Base-by-base conservation (phyloP, 2,329 filamentous ascomycete species). In the Fusarium sp. region DNA sequence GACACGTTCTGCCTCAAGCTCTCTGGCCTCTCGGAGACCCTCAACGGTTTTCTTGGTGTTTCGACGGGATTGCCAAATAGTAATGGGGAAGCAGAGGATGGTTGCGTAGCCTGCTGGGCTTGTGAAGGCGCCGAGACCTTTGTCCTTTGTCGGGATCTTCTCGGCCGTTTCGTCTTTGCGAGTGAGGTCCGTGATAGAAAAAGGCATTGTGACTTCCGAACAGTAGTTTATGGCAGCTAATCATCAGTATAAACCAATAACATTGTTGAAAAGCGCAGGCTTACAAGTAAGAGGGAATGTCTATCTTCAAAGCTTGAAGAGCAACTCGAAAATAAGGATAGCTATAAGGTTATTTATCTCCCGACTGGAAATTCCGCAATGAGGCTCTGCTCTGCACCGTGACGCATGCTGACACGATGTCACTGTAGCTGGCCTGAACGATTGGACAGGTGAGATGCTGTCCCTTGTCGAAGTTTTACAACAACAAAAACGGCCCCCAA, bases 401-500 rank as follows among this genome's bases (percentile, higher is more conserved):
- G 48, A 61, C n/a, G 57, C 24, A 49, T 24, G 29, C 20, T 61
- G 48, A 61, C 41, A 30, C 45, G 57, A 45, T 22, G 34, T 20
- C 29, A 55, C 18, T 27, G 44, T 5, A 47, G 3, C 13, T 46
- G 13, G 25, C 18, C 7, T n/a, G 20, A 24, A 52, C 40, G 14
- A 45, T 55, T 55, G 46, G 55, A 20, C 16, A 4, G 2, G 34
- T 32, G 29, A 32, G 20, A 20, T 51, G 44, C 9, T 27, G 14
- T 41, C 24, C 13, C 32, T 8, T 52, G 24, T 20, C 9, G 4
- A 11, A 41, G 49, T 41, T 20, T 52, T 34, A 14, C 18, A 41
- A 52, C 25, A 32, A 42, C 44, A 49, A 52, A 57, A 57, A 57
- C 25, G 32, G 34, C 55, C 55, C 55, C 55, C 34, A 57, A 52